A percentile compares a stretch with the other conserved stretches of the same genome.
Conservation (phyloP, 2,329 filamentous ascomycete genomes). For the Pseudogymnoascus sp. region DNA sequence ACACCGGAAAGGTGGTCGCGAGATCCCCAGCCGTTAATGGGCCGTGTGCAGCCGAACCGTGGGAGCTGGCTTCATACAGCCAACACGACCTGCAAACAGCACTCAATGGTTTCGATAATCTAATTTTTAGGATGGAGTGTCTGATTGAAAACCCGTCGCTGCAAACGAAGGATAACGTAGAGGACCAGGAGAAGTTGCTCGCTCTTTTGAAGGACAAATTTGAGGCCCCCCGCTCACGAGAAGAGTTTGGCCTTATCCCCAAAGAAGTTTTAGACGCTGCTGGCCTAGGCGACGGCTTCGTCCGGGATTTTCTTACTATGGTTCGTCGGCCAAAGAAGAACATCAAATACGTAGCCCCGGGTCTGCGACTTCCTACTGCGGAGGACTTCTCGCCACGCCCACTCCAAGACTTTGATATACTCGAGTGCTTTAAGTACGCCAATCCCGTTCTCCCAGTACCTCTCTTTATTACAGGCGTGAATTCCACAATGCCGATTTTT, state of each 20-base stretch:
- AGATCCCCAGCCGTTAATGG: neutral
- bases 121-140: neutral
- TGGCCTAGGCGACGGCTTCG: neutral
- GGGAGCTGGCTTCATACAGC: slow-evolving; percentile 14
- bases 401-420: too few relatives aligned
- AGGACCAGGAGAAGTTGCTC: slow-evolving; percentile 8
- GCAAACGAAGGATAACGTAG: slow-evolving; percentile 10
- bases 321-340: too few relatives aligned
- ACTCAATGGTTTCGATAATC: slow-evolving; percentile 10
- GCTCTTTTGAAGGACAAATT: neutral
- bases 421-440: too few relatives aligned
- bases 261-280: slow-evolving; percentile 9
- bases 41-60: slow-evolving; percentile 14
- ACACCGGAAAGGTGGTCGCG: slow-evolving; percentile 15
- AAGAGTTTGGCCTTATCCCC: slow-evolving; percentile 9
- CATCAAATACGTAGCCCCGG: too few relatives aligned
- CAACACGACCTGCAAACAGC: slow-evolving; percentile 9
- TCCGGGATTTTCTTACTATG: slow-evolving; percentile 7
- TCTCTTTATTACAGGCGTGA: too few relatives aligned
- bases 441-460: too few relatives aligned
- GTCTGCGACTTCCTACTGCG: too few relatives aligned
- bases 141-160: neutral
- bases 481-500: too few relatives aligned
- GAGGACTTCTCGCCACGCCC: too few relatives aligned
- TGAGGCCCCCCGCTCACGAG: neutral